Percentiles rank a stretch among this genome's conserved stretches.
Conservation (phyloP, 2,329 filamentous ascomycete species). For the Aurifilum marmelostoma region DNA sequence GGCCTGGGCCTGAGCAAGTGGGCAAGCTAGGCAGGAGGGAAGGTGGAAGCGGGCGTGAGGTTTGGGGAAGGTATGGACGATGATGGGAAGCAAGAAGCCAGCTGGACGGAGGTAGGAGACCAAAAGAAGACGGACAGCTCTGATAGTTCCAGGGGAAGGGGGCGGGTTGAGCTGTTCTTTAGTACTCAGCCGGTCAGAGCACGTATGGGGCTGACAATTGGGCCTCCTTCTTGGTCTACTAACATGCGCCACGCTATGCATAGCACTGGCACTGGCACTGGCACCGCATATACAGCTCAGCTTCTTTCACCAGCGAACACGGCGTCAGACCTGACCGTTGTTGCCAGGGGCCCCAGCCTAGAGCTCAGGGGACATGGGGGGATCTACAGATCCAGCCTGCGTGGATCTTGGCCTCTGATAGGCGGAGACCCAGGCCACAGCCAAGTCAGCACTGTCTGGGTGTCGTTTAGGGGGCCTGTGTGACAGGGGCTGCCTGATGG, state of each 20-base stretch:
- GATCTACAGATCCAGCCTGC: constrained; percentile 18
- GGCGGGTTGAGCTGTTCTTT: constrained; percentile 29
- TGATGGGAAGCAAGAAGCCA: constrained; percentile 25
- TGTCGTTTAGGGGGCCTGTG: constrained; percentile 2
- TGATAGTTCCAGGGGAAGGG: constrained; percentile 20
- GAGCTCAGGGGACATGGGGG: constrained; percentile 15
- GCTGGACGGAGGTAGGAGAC: constrained; percentile 19
- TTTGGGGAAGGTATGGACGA: constrained; percentile 15
- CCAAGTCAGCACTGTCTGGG: constrained; percentile 1
- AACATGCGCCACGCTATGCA: constrained; percentile 13
- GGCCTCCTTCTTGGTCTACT: constrained; percentile 16
- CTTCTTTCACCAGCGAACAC: constrained; percentile 13
- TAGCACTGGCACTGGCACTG: background rate
- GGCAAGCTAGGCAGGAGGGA: constrained; percentile 7
- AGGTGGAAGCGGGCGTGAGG: constrained; percentile 17
- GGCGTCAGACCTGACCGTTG: constrained; percentile 13
- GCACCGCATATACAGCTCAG: background rate
- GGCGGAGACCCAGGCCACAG: constrained; percentile 2
- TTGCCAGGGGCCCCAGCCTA: constrained; percentile 14
- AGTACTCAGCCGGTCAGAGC: constrained; percentile 17
- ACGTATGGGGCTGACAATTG: constrained; percentile 18
- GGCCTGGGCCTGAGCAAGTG: background rate
- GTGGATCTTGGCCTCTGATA: constrained; percentile 3
- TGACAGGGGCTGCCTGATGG: background rate
- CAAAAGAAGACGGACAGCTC: background rate